These are phyloP conservation scores for Penicillium verrucosum DNA, from an alignment of 2,329 filamentous ascomycete genomes.

Conservation along the genomic window DNA sequence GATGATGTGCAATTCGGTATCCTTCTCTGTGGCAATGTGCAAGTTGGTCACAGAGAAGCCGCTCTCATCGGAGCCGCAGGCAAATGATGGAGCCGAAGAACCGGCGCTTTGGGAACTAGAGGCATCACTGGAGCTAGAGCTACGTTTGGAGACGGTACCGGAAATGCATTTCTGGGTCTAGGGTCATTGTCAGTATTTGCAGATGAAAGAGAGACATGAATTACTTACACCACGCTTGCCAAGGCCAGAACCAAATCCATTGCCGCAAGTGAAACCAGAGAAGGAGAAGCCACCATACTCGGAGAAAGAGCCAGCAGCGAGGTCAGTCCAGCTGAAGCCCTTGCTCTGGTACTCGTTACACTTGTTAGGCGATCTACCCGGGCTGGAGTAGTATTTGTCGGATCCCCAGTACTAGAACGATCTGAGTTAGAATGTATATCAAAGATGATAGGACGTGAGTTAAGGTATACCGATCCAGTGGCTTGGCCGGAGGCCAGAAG, in stretches of 20 bases:
- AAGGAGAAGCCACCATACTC: slow-evolving; percentile 71
- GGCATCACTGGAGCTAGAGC: slow-evolving; percentile 26
- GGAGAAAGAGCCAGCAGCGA: slow-evolving; percentile 60
- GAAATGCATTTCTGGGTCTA: slow-evolving; percentile 49
- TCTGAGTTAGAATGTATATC: background rate
- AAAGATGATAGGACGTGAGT: background rate
- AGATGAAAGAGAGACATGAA: slow-evolving; percentile 8
- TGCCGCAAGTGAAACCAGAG: slow-evolving; percentile 67
- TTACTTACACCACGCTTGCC: slow-evolving; percentile 42
- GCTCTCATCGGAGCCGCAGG: slow-evolving; percentile 51
- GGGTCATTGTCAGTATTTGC: slow-evolving; percentile 15
- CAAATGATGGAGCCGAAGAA: slow-evolving; percentile 58
- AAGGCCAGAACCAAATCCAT: slow-evolving; percentile 45
- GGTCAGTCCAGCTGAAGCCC: slow-evolving; percentile 70
- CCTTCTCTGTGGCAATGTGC: slow-evolving; percentile 69
- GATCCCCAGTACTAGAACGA: slow-evolving; percentile 48
- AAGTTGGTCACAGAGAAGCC: slow-evolving; percentile 73
- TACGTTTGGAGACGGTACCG: slow-evolving; percentile 55
- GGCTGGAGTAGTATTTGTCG: slow-evolving; percentile 60
- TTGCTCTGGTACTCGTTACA: slow-evolving; percentile 67
- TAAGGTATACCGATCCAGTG: slow-evolving; percentile 44
- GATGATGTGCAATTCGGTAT: slow-evolving; percentile 78
- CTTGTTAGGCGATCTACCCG: slow-evolving; percentile 70
- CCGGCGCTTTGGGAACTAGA: slow-evolving; percentile 24
- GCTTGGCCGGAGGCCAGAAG: slow-evolving; percentile 48